Base-by-base conservation (phyloP, 176 grass and related monocot genomes). In the Bolboschoenus planiculmis region DNA sequence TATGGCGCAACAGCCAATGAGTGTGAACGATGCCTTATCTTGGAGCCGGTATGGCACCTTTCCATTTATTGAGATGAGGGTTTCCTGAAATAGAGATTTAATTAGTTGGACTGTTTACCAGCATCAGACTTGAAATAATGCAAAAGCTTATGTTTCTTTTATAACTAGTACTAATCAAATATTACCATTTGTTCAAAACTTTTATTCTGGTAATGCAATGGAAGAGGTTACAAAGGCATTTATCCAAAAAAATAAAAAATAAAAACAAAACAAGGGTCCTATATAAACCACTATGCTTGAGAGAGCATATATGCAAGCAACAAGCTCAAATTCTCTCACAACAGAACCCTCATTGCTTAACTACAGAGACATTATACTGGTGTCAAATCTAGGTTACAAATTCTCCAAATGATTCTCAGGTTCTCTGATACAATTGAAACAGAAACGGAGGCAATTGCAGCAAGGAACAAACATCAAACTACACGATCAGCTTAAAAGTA, bases 21-120 rank as follows among this genome's bases (percentile, higher is more conserved):
- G 66, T 50, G 82, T 88, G 81, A 91, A 91, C 63, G 75, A 5
- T 57, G 92, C 81, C 72, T 68, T 87, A 48, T 88, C 87, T 56
- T 90, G 88, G 16, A 98, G 79, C 65, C 56, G 47, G 43, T 70
- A 23, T 16, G 95, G 92, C 87, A 98, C 90, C 63, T 66, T 88
- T 87, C 78, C 79, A 88, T 95, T 85, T 65, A 85, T 90, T 20
- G 87, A 91, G 72, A 78, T 72, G 51, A 95, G 46, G 36, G 50
- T 68, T 56, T 71, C 78, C 95, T 95, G 88, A 58, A 21, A 61
- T 3, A 30, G 0, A 68, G 35, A 37, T 0, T 14, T 31, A 61
- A 74, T 3, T 3, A 3, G 42, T 47, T 48, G 1, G 4, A 76
- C 43, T 50, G 26, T 30, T 70, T 76, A 76, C 42, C 21, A 51